Evolutionary conservation across 106 monocot genomes (phyloP), one percentile per base, ranked within the genome.

Genomic region (Dendrobium catenatum): DNA sequence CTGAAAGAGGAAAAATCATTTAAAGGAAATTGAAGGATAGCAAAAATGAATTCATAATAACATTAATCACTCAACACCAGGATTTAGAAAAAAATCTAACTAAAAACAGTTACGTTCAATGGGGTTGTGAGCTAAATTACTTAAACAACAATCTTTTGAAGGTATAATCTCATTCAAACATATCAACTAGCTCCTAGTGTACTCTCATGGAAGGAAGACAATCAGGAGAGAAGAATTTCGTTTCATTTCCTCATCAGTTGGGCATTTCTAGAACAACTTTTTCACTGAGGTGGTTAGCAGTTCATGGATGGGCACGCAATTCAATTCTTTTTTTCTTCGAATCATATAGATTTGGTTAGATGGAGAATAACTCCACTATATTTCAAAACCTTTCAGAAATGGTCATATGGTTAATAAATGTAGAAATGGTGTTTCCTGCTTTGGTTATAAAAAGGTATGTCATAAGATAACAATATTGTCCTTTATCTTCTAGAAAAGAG

Each of bases 1-100:
- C 99, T 99, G 91, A 73, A 90, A 86, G 0, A 79, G 37, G 7
- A 73, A 78, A 73, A 72, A 17, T 8, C 11, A 19, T 61, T 40
- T 33, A 9, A 64, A 83, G 15, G 11, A 51, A 49, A 76, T 13
- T 20, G 70, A 70, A 31, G n/a, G 9, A 24, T 64, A 64, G 26
- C 8, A 66, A 66, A 37, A 24, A 66, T 66, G 64, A 66, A 66
- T 66, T 22, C 10, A 66, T 66, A 66, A 66, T 6, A 66, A 66
- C 24, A 66, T 5, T 66, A 66, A 26, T 24, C 6, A 66, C 22
- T 24, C 22, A 66, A 66, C 51, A 51, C 15, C 1, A 51, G 51
- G 13, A 13, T 51, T 51, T 51, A 51, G 51, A 10, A 51, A 51
- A 13, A 48, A 51, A 13, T 11, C 13, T 51, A 51, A 51, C 15